These are phyloP conservation scores for Pyrenophora seminiperda DNA, from an alignment of 2,329 filamentous ascomycete species.

Conservation along the genomic window DNA sequence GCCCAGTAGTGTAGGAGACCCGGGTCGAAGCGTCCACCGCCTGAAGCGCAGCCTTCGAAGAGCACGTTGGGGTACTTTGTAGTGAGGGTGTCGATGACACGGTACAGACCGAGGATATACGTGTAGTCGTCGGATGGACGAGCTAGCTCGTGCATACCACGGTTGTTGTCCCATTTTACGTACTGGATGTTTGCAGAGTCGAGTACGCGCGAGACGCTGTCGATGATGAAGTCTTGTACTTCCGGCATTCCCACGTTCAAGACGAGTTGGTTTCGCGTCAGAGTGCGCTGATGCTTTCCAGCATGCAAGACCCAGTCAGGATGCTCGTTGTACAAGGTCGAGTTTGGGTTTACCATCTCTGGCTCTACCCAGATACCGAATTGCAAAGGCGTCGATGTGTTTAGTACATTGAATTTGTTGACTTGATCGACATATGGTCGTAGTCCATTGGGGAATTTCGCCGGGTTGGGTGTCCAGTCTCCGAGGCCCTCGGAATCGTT, in stretches of 20 bases:
- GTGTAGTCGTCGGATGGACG: constrained; percentile 60
- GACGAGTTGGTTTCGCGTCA: constrained; percentile 64
- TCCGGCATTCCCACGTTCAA: constrained; percentile 65
- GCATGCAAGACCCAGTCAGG: constrained; percentile 68
- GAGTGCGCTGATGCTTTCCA: constrained; percentile 60
- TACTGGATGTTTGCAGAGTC: constrained; percentile 61
- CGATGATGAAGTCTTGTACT: constrained; percentile 67
- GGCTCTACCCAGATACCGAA: constrained; percentile 73
- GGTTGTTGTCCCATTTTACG: constrained; percentile 72
- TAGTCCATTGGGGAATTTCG: constrained; percentile 64
- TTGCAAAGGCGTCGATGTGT: constrained; percentile 56
- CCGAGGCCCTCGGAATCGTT: constrained; percentile 65
- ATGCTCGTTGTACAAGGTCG: constrained; percentile 64
- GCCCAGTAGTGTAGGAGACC: constrained; percentile 69
- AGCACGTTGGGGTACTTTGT: constrained; percentile 65
- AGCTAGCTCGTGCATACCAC: constrained; percentile 65
- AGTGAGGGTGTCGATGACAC: constrained; percentile 65
- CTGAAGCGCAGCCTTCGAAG: constrained; percentile 70
- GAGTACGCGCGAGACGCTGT: constrained; percentile 60
- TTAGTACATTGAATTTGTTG: constrained; percentile 55
- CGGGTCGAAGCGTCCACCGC: constrained; percentile 68
- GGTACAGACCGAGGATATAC: constrained; percentile 69
- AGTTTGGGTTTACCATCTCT: constrained; percentile 70
- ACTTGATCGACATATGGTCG: constrained; percentile 57
- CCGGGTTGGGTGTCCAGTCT: constrained; percentile 66